Evolutionary conservation across 2,329 filamentous ascomycete species (phyloP).

Genomic region (Alternaria triticimaculans): DNA sequence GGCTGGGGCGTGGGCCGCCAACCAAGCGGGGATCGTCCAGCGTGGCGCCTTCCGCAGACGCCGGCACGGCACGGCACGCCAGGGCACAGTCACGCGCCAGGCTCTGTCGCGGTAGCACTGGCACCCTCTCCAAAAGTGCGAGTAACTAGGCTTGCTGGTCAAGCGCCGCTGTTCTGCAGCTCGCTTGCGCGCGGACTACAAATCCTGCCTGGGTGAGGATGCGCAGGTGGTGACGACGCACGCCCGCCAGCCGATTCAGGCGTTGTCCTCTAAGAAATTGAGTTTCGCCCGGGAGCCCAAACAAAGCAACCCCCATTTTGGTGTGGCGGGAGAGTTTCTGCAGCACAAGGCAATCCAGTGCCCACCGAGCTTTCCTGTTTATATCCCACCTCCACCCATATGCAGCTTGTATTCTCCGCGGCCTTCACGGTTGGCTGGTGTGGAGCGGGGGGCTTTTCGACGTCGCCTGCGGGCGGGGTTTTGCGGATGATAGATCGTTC

Average conservation of each 20-base stretch:
- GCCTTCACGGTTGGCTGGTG: neutral
- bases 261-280: accelerated
- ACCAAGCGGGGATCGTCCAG: neutral
- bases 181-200: neutral
- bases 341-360: neutral
- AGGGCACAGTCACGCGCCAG: neutral
- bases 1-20: neutral
- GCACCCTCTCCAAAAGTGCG: neutral
- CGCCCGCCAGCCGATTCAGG: neutral
- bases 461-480: neutral
- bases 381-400: neutral
- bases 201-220: neutral
- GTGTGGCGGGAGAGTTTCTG: neutral
- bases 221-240: neutral
- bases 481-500: neutral
- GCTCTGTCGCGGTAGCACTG: neutral
- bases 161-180: neutral
- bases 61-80: neutral
- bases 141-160: neutral
- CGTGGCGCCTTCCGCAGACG: no score
- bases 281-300: accelerated
- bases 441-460: neutral
- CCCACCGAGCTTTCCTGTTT: no score
- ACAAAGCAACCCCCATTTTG: neutral
- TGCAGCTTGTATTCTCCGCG: neutral